Evolutionary conservation across 495 filamentous ascomycete species (phyloP), one percentile per base, ranked within the genome.

Genomic region (Xylaria venustula): DNA sequence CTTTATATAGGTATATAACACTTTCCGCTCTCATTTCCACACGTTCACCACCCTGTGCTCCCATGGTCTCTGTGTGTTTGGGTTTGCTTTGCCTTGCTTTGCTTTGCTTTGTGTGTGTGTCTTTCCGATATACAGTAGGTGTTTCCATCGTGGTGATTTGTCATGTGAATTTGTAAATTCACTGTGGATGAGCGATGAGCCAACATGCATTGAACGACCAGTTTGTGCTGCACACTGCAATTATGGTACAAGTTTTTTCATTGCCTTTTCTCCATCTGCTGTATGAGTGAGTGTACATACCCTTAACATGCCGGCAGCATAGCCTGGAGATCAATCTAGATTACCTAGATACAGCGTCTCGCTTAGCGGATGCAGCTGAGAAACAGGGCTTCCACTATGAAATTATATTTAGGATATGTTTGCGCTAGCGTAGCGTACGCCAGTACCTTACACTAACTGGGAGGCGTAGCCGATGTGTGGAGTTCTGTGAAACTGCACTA

Each of bases 311-410:
- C 5, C 5, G 11, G 5, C 50, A 41, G 40, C 17, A 44, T 44
- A 44, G n/a, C 12, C 40, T 7, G 17, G 5, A 44, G 11, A 44
- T 19, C 6, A 44, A 19, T 7, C 11, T 44, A 19, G 5, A 7
- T 14, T n/a, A 14, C 40, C 12, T 44, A 40, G 11, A 34, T 36
- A 53, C 23, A 25, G 19, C 20, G 19, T 40, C 20, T 11, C 9
- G 19, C 37, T 37, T 28, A 54, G 51, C 23, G 51, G 51, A 14
- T 54, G 51, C 20, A 54, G 51, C 51, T 54, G 51, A 54, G 51
- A 54, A 54, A 22, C 42, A 54, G 23, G 51, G 51, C 51, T 54
- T 54, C 36, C 20, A 26, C 19, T 2, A 6, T 12, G 28, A n/a
- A 3, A 14, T 54, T 54, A 54, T 54, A 41, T 36, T 54, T 54